Evolutionary conservation across 2,329 filamentous ascomycete genomes (phyloP), one percentile per base, ranked within the genome.

Genomic region (Talaromyces albobiverticillius): DNA sequence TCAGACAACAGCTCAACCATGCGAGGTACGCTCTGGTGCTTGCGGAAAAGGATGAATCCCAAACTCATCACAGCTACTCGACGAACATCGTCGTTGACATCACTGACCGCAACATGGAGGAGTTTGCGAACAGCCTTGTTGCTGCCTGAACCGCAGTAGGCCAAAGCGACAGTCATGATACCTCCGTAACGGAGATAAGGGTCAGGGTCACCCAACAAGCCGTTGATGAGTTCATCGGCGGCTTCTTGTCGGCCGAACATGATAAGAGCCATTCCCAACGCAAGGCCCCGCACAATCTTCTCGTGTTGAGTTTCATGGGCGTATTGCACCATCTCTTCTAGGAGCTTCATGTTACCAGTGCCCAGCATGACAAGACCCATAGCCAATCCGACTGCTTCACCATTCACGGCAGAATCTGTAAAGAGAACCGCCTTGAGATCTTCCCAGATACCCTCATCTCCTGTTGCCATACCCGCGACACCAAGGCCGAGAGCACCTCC

Each of bases 321-420:
- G 67, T 99, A 99, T 45, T 91, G 88, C 55, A 96, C 94, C 93
- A 99, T 96, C 63, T 95, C 90, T 68, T 96, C 90, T 7, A 99
- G 76, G 8, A 91, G 92, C 70, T 89, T 91, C 68, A 91, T 87
- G 69, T 96, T 96, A 58, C 93, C 94, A n/a, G 93, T 96, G 53
- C 94, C 94, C 53, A 99, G 79, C 94, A 97, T 99, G 70, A 99
- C 92, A 45, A 99, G 82, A 72, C 94, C 94, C 90, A 99, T 97
- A 11, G 93, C 82, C 55, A 99, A 81, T 64, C 94, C 94, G 46
- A 97, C 92, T 42, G 94, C 94, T 76, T 99, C 94, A 65, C 94
- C 94, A 60, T 96, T 97, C 64, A 99, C 85, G 5, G 94, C 94
- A 6, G 92, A 97, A 71, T 99, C 94, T 5, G 89, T 87, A 74